Conservation (phyloP, 2,329 filamentous ascomycete species). For the Pseudogymnoascus sp. region DNA sequence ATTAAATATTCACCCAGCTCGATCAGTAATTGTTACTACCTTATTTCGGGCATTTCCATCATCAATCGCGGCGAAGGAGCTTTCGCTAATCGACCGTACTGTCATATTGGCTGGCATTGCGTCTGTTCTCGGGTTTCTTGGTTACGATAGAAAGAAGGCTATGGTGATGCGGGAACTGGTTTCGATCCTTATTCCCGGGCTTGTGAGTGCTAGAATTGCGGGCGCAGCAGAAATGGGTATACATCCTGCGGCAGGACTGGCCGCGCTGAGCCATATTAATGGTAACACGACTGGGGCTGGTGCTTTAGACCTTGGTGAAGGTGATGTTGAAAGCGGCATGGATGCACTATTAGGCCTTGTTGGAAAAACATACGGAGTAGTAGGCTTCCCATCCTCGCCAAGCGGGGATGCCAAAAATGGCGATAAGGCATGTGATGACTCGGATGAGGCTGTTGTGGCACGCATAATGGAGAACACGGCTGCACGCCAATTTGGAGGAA, state of each 20-base stretch:
- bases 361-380: slow-evolving; percentile 56
- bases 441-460: slow-evolving; percentile 43
- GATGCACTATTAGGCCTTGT: slow-evolving; percentile 53
- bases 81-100: slow-evolving; percentile 67
- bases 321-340: slow-evolving; percentile 57
- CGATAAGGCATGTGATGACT: slow-evolving; percentile 31
- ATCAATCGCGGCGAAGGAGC: slow-evolving; percentile 50
- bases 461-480: slow-evolving; percentile 52
- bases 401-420: slow-evolving; percentile 13
- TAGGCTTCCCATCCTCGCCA: slow-evolving; percentile 37
- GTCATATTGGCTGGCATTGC: slow-evolving; percentile 79
- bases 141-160: slow-evolving; percentile 80
- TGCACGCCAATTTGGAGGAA: slow-evolving; percentile 63
- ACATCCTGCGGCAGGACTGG: slow-evolving; percentile 81
- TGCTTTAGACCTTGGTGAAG: slow-evolving; percentile 53
- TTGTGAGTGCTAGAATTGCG: slow-evolving; percentile 84
- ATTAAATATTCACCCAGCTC: slow-evolving; percentile 46
- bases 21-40: slow-evolving; percentile 55
- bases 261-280: slow-evolving; percentile 53
- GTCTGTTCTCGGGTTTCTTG: slow-evolving; percentile 71
- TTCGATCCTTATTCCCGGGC: slow-evolving; percentile 68
- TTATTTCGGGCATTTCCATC: slow-evolving; percentile 64
- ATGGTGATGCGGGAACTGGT: slow-evolving; percentile 83
- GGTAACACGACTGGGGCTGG: slow-evolving; percentile 42
- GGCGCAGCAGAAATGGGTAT: slow-evolving; percentile 95